phyloP scores from a whole-genome alignment of 345 rosid genomes.

The Sisymbrium irio region DNA sequence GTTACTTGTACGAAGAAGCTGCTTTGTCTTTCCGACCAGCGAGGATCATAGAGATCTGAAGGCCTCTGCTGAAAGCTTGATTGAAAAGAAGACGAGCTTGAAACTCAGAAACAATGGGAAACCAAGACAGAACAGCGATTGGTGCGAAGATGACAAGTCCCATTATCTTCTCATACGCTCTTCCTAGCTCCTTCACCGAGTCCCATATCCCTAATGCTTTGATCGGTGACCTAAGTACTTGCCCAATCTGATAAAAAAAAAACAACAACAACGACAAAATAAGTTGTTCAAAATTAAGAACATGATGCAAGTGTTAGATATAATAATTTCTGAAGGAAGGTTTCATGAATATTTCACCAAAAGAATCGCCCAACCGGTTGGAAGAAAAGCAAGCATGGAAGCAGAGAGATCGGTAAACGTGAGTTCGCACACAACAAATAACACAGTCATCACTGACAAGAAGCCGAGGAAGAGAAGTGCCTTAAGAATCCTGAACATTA shows the following conservation, averaged over 20 bases:
- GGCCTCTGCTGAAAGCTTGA: constrained; percentile 93
- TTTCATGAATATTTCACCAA: constrained; percentile 50
- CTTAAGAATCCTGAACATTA: constrained; percentile 90
- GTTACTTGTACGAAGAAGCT: constrained; percentile 28
- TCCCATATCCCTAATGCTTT: constrained; percentile 66
- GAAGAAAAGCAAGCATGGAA: constrained; percentile 72
- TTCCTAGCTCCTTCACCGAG: constrained; percentile 72
- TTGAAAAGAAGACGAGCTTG: constrained; percentile 90
- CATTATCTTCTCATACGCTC: constrained; percentile 84
- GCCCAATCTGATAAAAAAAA: constrained; percentile 51
- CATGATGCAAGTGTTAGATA: background rate
- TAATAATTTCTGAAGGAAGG: background rate
- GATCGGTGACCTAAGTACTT: constrained; percentile 53
- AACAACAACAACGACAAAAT: background rate
- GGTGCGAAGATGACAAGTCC: constrained; percentile 68
- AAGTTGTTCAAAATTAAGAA: background rate
- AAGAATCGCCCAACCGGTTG: constrained; percentile 87
- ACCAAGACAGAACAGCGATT: constrained; percentile 67
- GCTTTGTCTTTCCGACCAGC: constrained; percentile 61
- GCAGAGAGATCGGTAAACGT: constrained; percentile 73
- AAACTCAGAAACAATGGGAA: constrained; percentile 82
- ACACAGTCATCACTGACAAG: constrained; percentile 75
- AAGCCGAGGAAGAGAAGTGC: constrained; percentile 89
- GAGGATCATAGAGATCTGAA: constrained; percentile 85
- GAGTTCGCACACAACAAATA: constrained; percentile 63